Conservation (phyloP, 2,329 filamentous ascomycete genomes). For the Penicillium sp. region DNA sequence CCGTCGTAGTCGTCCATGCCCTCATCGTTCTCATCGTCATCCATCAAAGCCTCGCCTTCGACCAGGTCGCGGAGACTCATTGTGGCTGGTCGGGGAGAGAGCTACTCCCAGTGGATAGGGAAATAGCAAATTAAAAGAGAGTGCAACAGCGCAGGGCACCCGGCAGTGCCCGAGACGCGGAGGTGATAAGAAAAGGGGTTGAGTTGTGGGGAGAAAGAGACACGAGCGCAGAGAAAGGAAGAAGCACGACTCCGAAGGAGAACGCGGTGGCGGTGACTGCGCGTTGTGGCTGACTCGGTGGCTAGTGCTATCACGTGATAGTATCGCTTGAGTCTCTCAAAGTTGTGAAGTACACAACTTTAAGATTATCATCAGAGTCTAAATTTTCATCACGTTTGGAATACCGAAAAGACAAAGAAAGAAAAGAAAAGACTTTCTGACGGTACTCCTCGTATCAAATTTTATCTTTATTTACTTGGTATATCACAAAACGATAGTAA, state of each 20-base stretch:
- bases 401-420: neutral
- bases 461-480: neutral
- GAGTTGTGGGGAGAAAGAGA: slow-evolving; percentile 6
- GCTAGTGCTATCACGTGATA: neutral
- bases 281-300: slow-evolving; percentile 4
- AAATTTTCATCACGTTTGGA: neutral
- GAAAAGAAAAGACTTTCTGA: neutral
- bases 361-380: too few species aligned
- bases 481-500: neutral
- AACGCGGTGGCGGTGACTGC: slow-evolving; percentile 21
- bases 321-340: neutral
- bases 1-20: slow-evolving; percentile 71
- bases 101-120: slow-evolving; percentile 14
- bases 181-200: slow-evolving; percentile 2
- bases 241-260: slow-evolving; percentile 19
- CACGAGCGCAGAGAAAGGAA: slow-evolving; percentile 16
- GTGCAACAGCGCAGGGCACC: slow-evolving; percentile 6
- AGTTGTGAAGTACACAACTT: neutral
- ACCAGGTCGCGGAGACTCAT: slow-evolving; percentile 70
- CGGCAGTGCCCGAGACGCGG: slow-evolving; percentile 8
- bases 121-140: slow-evolving; percentile 5
- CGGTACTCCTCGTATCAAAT: neutral
- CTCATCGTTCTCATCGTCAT: slow-evolving; percentile 80
- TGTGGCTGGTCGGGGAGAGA: slow-evolving; percentile 29
- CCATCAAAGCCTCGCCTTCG: slow-evolving; percentile 79